Percentiles rank a stretch among this genome's conserved stretches.
phyloP scores from a whole-genome alignment of 2,329 filamentous ascomycete genomes.

The Xylaria sp. region DNA sequence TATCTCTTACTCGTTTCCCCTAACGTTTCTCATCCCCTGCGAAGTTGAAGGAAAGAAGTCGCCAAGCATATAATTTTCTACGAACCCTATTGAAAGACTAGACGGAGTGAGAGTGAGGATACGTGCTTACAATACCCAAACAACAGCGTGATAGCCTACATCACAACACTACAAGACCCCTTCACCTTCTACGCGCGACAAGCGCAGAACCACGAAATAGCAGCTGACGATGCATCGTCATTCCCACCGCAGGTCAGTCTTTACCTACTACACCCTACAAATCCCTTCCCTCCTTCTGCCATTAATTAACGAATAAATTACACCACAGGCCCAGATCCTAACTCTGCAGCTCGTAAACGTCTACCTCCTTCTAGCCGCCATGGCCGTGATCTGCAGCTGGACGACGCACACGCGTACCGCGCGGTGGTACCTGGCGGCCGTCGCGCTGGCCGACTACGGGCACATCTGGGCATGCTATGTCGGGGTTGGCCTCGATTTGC shows the following conservation, averaged over 20 bases:
- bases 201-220: slow-evolving; percentile 37
- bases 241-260: slow-evolving; percentile 32
- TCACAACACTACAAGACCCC: slow-evolving; percentile 42
- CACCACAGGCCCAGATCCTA: slow-evolving; percentile 38
- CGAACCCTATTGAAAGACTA: neutral
- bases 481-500: slow-evolving; percentile 44
- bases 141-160: slow-evolving; percentile 41
- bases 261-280: no score
- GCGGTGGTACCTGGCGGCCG: slow-evolving; percentile 43
- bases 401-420: slow-evolving; percentile 42
- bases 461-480: slow-evolving; percentile 49
- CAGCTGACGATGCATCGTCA: slow-evolving; percentile 8
- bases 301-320: slow-evolving; percentile 1
- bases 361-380: slow-evolving; percentile 46
- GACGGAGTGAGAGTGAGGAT: neutral
- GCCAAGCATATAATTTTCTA: neutral
- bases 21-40: neutral
- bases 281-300: neutral
- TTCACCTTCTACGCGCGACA: slow-evolving; percentile 45
- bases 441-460: slow-evolving; percentile 50
- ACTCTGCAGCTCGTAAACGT: slow-evolving; percentile 48
- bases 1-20: neutral
- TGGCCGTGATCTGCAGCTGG: slow-evolving; percentile 47
- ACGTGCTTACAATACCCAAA: neutral
- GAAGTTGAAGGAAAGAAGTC: neutral